Conservation (phyloP, 176 grass and related monocot species). For the Oryza punctata region DNA sequence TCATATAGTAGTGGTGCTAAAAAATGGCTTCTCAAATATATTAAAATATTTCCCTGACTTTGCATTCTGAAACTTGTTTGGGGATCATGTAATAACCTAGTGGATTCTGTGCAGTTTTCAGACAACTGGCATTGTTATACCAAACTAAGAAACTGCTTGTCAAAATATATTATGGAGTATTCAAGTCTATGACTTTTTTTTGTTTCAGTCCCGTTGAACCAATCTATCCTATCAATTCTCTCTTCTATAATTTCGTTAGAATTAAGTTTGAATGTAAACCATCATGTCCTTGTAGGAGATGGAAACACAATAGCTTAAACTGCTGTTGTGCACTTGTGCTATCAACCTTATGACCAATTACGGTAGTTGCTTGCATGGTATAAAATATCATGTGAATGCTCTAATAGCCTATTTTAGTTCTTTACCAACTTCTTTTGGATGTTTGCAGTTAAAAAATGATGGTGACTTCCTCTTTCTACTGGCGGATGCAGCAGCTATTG, state of each 20-base stretch:
- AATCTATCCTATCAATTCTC: constrained; percentile 9
- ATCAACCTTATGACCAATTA: constrained; percentile 1
- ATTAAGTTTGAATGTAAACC: background rate
- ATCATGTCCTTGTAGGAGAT: constrained; percentile 4
- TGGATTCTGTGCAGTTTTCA: background rate
- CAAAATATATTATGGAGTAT: constrained; percentile 22
- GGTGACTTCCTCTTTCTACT: constrained; percentile 90
- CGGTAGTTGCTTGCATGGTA: constrained; percentile 1
- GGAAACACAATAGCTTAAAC: constrained; percentile 22
- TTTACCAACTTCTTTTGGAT: constrained; percentile 12
- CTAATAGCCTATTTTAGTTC: background rate
- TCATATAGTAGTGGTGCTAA: background rate
- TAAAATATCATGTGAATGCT: background rate
- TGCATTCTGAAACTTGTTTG: constrained; percentile 15
- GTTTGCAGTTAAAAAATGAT: constrained; percentile 81
- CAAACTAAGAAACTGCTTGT: background rate
- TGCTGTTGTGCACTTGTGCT: background rate
- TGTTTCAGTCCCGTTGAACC: constrained; percentile 17
- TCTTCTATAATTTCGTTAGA: constrained; percentile 8
- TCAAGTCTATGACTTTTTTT: background rate
- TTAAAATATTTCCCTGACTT: background rate
- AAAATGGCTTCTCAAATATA: constrained; percentile 14
- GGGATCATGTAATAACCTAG: constrained; percentile 15
- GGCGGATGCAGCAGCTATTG: constrained; percentile 81
- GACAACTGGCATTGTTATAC: background rate